Conservation (phyloP, 2,329 filamentous ascomycete species). For the Claviceps sp. region DNA sequence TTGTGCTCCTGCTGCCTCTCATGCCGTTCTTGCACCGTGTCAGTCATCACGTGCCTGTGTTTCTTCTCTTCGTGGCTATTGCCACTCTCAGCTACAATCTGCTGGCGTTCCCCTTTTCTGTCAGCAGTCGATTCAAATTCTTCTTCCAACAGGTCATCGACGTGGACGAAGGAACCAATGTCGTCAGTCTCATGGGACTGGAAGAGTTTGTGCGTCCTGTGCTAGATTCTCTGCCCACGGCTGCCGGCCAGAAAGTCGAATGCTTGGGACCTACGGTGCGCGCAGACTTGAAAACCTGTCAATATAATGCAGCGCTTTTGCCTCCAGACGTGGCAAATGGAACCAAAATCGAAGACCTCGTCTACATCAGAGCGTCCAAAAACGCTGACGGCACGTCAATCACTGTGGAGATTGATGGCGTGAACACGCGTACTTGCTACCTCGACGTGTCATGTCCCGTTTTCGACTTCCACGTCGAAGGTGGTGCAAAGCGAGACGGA, state of each 20-base stretch:
- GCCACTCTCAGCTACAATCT: constrained; percentile 79
- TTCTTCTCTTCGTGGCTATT: constrained; percentile 59
- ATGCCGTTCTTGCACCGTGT: constrained; percentile 80
- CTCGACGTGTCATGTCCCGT: constrained; percentile 60
- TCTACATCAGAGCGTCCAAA: constrained; percentile 40
- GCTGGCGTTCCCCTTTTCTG: constrained; percentile 75
- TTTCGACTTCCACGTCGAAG: constrained; percentile 48
- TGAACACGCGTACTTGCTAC: constrained; percentile 68
- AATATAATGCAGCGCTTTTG: constrained; percentile 49
- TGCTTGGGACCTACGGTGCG: constrained; percentile 30
- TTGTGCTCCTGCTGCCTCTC: constrained; percentile 61
- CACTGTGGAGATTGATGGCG: constrained; percentile 51
- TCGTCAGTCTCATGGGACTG: constrained; percentile 55
- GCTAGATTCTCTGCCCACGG: constrained; percentile 56
- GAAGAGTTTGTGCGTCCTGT: constrained; percentile 54
- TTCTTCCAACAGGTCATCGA: constrained; percentile 77
- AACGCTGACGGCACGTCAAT: constrained; percentile 33
- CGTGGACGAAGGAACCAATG: constrained; percentile 57
- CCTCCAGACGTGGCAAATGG: constrained; percentile 46
- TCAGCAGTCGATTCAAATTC: constrained; percentile 66
- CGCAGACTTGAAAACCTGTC: constrained; percentile 47
- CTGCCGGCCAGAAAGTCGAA: constrained; percentile 44
- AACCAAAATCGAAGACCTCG: constrained; percentile 37
- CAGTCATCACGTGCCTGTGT: constrained; percentile 66
- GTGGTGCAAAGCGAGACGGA: constrained; percentile 42